phyloP scores from a whole-genome alignment of 768 basidiomycete species.

The Amanita pallidorosea region DNA sequence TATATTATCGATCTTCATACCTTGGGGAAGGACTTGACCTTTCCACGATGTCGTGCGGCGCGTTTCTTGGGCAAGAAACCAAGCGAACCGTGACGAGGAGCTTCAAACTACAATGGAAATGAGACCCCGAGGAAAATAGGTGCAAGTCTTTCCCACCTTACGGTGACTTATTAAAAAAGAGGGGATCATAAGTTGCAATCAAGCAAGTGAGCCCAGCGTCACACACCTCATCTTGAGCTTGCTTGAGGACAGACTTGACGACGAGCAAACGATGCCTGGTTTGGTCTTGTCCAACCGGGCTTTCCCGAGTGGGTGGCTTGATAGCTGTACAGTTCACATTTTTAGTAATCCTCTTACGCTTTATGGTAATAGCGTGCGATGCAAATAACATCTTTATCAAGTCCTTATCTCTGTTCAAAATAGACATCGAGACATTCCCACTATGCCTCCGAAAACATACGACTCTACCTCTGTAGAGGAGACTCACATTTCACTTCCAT shows the following conservation, averaged over 20 bases:
- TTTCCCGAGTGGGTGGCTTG: slow-evolving; percentile 27
- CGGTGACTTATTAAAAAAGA: slow-evolving; percentile 55
- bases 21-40: slow-evolving; percentile 99
- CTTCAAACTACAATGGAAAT: slow-evolving; percentile 67
- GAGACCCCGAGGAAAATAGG: slow-evolving; percentile 7
- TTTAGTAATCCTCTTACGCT: not conserved
- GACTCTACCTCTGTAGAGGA: slow-evolving; percentile 29
- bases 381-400: not conserved
- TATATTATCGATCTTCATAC: slow-evolving; percentile 29
- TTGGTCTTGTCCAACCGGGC: slow-evolving; percentile 17
- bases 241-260: slow-evolving; percentile 23
- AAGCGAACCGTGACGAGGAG: slow-evolving; percentile 95
- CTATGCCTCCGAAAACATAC: slow-evolving; percentile 17
- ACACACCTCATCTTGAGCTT: slow-evolving; percentile 48
- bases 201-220: slow-evolving; percentile 3
- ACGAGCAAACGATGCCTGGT: slow-evolving; percentile 19
- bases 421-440: too few species aligned
- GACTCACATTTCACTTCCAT: slow-evolving; percentile 29
- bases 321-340: slow-evolving; percentile 26
- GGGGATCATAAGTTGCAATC: not conserved
- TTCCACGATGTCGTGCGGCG: slow-evolving; percentile 93
- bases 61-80: slow-evolving; percentile 97
- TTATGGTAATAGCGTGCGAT: not conserved
- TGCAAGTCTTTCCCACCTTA: slow-evolving; percentile 46
- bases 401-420: too few species aligned